Conservation (phyloP, 169 alveolate genomes). For the Plasmodium chabaudi region DNA sequence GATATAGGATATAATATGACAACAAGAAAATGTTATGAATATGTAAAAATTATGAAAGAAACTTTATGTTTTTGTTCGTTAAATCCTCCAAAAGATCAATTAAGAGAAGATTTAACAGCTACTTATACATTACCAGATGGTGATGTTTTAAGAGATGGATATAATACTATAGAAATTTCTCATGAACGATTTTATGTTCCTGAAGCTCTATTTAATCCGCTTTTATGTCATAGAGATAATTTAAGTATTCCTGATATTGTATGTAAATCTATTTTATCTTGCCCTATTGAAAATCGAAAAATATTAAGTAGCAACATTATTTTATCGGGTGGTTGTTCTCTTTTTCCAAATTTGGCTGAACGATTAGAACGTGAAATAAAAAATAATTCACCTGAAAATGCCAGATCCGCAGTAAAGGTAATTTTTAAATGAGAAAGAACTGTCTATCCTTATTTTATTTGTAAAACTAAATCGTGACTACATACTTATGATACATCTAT, state of each 20-base stretch:
- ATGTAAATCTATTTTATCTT: conserved; percentile 80
- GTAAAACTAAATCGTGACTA: not conserved
- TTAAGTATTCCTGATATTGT: conserved; percentile 79
- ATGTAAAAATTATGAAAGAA: conserved; percentile 87
- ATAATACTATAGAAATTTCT: conserved; percentile 81
- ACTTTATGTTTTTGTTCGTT: conserved; percentile 87
- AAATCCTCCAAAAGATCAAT: conserved; percentile 86
- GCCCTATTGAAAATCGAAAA: conserved; percentile 80
- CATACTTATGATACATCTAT: not conserved
- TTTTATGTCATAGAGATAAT: conserved; percentile 73
- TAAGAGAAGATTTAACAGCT: conserved; percentile 77
- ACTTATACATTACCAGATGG: conserved; percentile 90
- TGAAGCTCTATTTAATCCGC: conserved; percentile 89
- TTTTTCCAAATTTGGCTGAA: conserved; percentile 81
- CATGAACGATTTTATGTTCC: conserved; percentile 90
- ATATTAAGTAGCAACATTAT: conserved; percentile 78
- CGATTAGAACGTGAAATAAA: conserved; percentile 80
- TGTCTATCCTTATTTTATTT: not conserved
- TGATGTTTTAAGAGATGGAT: conserved; percentile 86
- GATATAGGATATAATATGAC: conserved; percentile 86
- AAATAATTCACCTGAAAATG: conserved; percentile 83
- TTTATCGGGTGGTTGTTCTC: conserved; percentile 82
- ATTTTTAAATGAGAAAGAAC: not conserved
- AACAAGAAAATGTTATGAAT: conserved; percentile 85
- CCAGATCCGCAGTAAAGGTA: conserved; percentile 80